Percentiles rank a stretch among this genome's conserved stretches.
phyloP scores from a whole-genome alignment of 2,329 filamentous ascomycete species.

The Erysiphe pisi region DNA sequence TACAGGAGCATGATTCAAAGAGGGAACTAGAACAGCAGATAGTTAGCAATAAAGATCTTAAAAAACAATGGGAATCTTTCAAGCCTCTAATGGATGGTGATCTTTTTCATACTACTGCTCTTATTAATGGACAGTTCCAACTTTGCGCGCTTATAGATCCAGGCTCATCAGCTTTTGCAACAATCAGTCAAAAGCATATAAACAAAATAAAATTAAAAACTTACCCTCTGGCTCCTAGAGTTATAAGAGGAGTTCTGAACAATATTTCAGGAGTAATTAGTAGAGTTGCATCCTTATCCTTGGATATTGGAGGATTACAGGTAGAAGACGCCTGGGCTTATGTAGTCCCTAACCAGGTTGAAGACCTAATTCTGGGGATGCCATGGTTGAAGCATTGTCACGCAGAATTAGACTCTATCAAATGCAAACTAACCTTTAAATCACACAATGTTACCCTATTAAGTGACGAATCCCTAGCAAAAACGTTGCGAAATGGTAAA shows the following conservation, averaged over 20 bases:
- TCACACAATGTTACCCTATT: not conserved
- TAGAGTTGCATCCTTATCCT: not conserved
- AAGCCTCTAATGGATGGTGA: not conserved
- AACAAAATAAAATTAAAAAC: not conserved
- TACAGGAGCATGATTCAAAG: not conserved
- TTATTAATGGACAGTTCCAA: not conserved
- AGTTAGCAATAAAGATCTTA: not conserved
- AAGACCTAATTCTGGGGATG: constrained; percentile 8
- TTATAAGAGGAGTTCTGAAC: not conserved
- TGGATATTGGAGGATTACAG: not conserved
- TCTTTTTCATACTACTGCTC: not conserved
- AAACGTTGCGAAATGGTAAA: not conserved
- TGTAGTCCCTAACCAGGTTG: not conserved
- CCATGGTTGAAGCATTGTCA: constrained; percentile 14
- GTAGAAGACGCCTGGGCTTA: not conserved
- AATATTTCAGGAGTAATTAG: not conserved
- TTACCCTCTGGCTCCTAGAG: not conserved
- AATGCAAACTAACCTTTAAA: constrained; percentile 12
- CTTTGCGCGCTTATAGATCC: constrained; percentile 7
- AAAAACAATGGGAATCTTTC: not conserved
- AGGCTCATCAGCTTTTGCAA: not conserved
- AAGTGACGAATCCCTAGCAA: not conserved
- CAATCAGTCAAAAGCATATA: not conserved
- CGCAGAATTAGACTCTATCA: not conserved
- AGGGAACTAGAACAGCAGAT: not conserved